These are phyloP conservation scores for Mortierella sp. DNA, from an alignment of 371 early-diverging fungal genomes.

Conservation along the genomic window DNA sequence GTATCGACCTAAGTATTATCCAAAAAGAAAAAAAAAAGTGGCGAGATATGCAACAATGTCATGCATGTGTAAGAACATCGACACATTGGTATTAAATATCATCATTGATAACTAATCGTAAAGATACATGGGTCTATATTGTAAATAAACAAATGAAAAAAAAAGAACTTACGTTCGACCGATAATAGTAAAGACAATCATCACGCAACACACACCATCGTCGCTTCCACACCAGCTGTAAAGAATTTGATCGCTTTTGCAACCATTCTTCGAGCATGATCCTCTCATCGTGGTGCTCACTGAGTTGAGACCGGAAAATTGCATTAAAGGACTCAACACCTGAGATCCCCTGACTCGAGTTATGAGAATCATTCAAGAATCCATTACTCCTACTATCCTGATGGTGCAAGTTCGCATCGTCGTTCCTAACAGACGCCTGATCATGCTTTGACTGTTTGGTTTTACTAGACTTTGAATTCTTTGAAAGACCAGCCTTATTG, in stretches of 20 bases:
- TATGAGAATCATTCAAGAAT: not conserved
- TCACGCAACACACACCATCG: conserved; percentile 53
- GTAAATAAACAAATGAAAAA: not conserved
- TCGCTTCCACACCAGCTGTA: conserved; percentile 47
- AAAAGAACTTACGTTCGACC: conserved; percentile 28
- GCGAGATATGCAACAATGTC: too few relatives aligned
- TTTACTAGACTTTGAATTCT: conserved; percentile 3
- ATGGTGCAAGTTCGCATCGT: not conserved
- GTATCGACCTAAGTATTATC: conserved; percentile 25
- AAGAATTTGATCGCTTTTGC: conserved; percentile 33
- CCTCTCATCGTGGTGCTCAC: conserved; percentile 7
- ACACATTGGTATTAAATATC: not conserved
- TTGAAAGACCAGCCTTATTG: not conserved
- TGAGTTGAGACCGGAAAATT: conserved; percentile 4
- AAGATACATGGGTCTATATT: not conserved
- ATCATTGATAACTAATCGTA: not conserved
- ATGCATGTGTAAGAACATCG: not conserved
- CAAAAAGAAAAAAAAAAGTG: too few relatives aligned
- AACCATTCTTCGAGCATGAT: conserved; percentile 48
- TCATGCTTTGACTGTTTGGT: not conserved
- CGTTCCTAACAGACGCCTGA: not conserved
- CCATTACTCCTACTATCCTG: not conserved
- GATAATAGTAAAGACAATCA: conserved; percentile 35
- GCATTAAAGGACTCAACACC: conserved; percentile 14
- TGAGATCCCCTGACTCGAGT: not conserved